These are phyloP conservation scores for Paspalum notatum DNA, from an alignment of 176 grass and related monocot species.

Conservation along the genomic window DNA sequence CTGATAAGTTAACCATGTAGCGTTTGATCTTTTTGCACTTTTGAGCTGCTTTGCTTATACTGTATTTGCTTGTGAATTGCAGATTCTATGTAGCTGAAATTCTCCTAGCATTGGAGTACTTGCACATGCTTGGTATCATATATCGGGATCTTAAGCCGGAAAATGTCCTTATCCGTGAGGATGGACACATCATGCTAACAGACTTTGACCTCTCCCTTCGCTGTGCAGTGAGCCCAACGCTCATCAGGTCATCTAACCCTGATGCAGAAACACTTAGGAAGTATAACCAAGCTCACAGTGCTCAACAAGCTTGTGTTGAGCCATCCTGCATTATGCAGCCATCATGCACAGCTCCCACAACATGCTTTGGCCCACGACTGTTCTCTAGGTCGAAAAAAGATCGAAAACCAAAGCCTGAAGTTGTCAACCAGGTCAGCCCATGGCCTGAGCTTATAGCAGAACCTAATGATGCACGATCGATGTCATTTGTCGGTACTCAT, in stretches of 20 bases:
- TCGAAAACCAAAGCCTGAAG: constrained; percentile 69
- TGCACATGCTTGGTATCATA: constrained; percentile 92
- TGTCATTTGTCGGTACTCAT: constrained; percentile 94
- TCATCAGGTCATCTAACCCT: constrained; percentile 67
- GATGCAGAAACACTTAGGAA: constrained; percentile 51
- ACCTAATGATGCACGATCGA: constrained; percentile 82
- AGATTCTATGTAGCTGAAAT: constrained; percentile 95
- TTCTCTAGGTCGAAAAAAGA: constrained; percentile 88
- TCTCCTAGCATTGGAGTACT: constrained; percentile 87
- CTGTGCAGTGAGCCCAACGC: constrained; percentile 67
- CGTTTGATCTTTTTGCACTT: background rate
- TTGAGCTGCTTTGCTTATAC: constrained; percentile 26
- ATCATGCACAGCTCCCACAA: constrained; percentile 63
- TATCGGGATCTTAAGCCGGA: constrained; percentile 94
- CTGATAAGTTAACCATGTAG: background rate
- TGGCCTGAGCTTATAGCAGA: constrained; percentile 90
- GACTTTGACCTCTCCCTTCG: constrained; percentile 81
- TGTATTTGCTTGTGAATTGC: constrained; percentile 26
- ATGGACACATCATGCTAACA: constrained; percentile 95
- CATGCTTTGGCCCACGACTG: constrained; percentile 78
- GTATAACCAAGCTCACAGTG: constrained; percentile 56
- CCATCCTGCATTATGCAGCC: constrained; percentile 75
- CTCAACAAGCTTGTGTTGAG: constrained; percentile 63
- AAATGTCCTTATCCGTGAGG: constrained; percentile 85
- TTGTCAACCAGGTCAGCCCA: constrained; percentile 79